These are phyloP conservation scores for Kalmanozyma brasiliensis DNA, from an alignment of 1,284 basidiomycete species.

Conservation along the genomic window DNA sequence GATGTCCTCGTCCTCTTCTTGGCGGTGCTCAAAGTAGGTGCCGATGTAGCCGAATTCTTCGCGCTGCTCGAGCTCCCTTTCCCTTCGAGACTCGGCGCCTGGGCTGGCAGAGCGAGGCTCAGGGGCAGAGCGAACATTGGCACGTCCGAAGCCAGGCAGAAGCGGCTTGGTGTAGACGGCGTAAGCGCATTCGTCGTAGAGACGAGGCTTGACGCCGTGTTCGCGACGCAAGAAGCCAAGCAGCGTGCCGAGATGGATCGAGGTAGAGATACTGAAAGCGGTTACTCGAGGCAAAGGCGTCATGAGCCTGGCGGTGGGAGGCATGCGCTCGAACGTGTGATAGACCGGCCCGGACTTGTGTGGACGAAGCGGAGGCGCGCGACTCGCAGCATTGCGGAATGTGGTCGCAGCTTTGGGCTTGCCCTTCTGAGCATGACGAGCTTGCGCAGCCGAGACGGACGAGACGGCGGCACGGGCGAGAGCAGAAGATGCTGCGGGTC, in stretches of 20 bases:
- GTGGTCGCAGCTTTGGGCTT: conserved; percentile 38
- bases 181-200: conserved; percentile 93
- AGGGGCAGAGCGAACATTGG: conserved; percentile 84
- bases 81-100: conserved; percentile 74
- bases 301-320: conserved; percentile 53
- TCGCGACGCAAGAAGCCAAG: conserved; percentile 83
- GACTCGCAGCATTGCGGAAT: conserved; percentile 35
- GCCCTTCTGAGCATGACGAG: conserved; percentile 27
- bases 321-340: conserved; percentile 65
- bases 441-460: conserved; percentile 38
- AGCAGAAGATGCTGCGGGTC: conserved; percentile 46
- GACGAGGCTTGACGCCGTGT: conserved; percentile 86
- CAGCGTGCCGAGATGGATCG: conserved; percentile 67
- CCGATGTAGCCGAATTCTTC: conserved; percentile 91
- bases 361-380: conserved; percentile 44
- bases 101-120: conserved; percentile 72
- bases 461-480: conserved; percentile 46
- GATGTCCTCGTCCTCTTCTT: conserved; percentile 61
- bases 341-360: conserved; percentile 58
- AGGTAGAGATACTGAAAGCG: conserved; percentile 84
- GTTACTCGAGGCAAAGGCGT: conserved; percentile 64
- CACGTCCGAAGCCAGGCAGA: conserved; percentile 87
- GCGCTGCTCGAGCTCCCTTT: conserved; percentile 78
- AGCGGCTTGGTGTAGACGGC: conserved; percentile 91
- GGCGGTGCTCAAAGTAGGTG: conserved; percentile 60